Base-by-base conservation (phyloP, 2,329 filamentous ascomycete genomes). In the Calycina herbarum region DNA sequence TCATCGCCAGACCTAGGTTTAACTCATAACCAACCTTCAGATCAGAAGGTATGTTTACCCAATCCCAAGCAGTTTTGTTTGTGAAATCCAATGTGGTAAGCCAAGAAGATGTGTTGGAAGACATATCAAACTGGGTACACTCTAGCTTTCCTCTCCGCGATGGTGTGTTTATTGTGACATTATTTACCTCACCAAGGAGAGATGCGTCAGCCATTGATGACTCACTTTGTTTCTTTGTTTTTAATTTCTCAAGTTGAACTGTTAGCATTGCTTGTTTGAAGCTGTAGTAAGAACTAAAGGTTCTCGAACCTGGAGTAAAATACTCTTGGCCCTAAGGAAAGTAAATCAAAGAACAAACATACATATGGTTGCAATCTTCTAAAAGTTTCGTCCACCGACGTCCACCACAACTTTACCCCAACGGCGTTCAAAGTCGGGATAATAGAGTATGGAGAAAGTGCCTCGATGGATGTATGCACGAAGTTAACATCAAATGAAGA, bases 281-380 rank as follows among this genome's bases (percentile, higher is more conserved):
- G 33, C 8, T 6, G 33, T 35, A 35, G 33, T 8, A 35, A 1
- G 6, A 35, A 35, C 8, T 8, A 35, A 35, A 35, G 33, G 7
- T 35, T 11, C 10, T 35, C 10, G 33, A 35, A 7, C 33, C 33
- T 35, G 2, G 10, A 35, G 33, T 35, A 8, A 2, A 35, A 2
- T 6, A 8, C 33, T 35, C 7, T 35, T 35, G 33, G 10, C 33
- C 10, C 10, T 11, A 35, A 33, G 31, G 31, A 33, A 33, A 33
- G 31, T 33, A 33, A 33, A 7, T 20, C 20, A 33, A 35, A 35
- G 33, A 35, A 35, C 33, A 35, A 35, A 35, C 33, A 35, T 17
- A 68, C 51, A 57, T 65, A 70, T 29, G 66, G 66, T 42, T 68
- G 68, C n/a, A 69, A 61, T 61, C 62, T 65, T 15, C 63, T 59